Conservation (phyloP, 257 asterid genomes). For the Nicotiana obtusifolia region DNA sequence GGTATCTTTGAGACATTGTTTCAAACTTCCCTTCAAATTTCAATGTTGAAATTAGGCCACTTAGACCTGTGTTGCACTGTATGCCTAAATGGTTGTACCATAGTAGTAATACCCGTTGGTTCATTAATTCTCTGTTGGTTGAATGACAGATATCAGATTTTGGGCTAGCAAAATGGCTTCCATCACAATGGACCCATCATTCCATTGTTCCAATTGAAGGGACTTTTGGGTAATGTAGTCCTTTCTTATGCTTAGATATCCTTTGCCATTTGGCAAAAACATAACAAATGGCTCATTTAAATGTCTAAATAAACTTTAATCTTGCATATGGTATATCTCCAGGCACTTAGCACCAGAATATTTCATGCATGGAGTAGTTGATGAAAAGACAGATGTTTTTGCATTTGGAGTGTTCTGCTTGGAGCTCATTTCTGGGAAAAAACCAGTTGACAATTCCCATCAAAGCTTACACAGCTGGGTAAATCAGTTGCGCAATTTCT, state of each 20-base stretch:
- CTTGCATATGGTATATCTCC: neutral
- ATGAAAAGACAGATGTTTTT: constrained; percentile 94
- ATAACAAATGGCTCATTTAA: neutral
- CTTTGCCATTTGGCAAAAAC: neutral
- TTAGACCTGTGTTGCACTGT: neutral
- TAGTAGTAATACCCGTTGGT: neutral
- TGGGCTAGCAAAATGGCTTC: constrained; percentile 98
- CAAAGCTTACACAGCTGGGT: constrained; percentile 97
- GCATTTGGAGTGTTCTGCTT: constrained; percentile 85
- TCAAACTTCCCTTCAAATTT: neutral
- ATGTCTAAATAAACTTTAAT: neutral
- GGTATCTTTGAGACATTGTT: constrained; percentile 27
- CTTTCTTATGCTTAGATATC: neutral
- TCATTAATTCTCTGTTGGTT: constrained; percentile 1
- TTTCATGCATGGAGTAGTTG: constrained; percentile 96
- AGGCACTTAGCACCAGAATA: constrained; percentile 97
- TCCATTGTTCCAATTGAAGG: constrained; percentile 96
- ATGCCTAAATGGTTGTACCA: neutral
- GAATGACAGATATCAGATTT: constrained; percentile 76
- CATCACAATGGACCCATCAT: constrained; percentile 95
- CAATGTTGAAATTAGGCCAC: neutral
- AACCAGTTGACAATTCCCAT: constrained; percentile 80
- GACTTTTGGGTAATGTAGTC: constrained; percentile 66
- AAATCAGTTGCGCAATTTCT: constrained; percentile 10
- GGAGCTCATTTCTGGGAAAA: constrained; percentile 84